Evolutionary conservation across 331 rosid species (phyloP), one percentile per base, ranked within the genome.

Genomic region (Cucumis variabilis): DNA sequence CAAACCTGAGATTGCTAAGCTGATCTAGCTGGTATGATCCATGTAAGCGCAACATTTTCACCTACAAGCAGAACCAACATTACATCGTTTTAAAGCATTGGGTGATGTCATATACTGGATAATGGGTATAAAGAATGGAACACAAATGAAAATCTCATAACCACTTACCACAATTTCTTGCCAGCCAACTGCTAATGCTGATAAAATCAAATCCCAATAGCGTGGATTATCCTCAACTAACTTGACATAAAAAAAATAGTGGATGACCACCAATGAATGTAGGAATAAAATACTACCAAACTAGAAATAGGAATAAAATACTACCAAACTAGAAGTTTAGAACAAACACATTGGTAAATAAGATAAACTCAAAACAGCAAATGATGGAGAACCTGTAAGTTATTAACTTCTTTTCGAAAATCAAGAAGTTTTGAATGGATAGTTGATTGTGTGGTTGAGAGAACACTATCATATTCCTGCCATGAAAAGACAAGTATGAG

Each of bases 131-230:
- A 78, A 88, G 21, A 89, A 62, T 67, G 87, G 90, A 53, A 80
- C 20, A 44, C 11, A 16, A 21, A 7, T 87, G 37, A 51, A 74
- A 44, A 25, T 86, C 77, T 55, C 76, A 44, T 72, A 89, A 85
- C 88, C 83, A 92, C 98, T 33, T 50, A 96, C 99, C 97, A 93
- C 99, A 89, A 94, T 87, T 78, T 97, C 99, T 55, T 93, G 93
- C 99, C 99, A 95, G 91, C 99, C 99, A 90, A 95, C 92, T 86
- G 99, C 94, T 66, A 97, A 70, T 68, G 98, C 95, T 80, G 97
- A 94, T 77, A 95, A 92, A 60, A 97, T 87, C 74, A 89, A 92
- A 78, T 94, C 98, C 99, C 99, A 97, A 90, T 97, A 97, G 86
- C 88, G 91, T 78, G 98, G 90, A n/a, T n/a, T n/a, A n/a, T n/a